Conservation (phyloP, 2,329 filamentous ascomycete genomes). For the Pseudogymnoascus destructans region DNA sequence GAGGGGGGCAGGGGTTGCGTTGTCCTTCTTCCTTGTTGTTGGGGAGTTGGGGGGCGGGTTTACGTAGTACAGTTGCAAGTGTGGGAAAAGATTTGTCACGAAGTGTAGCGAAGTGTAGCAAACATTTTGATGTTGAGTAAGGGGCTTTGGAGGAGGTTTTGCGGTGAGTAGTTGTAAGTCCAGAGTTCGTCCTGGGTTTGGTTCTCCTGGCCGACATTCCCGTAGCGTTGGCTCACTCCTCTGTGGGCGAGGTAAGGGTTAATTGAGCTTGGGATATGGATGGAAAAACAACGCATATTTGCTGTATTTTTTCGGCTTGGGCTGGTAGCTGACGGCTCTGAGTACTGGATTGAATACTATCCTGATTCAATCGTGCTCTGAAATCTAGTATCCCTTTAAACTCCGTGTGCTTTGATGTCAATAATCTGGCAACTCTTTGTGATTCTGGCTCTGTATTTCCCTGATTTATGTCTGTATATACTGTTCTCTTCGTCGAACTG, state of each 20-base stretch:
- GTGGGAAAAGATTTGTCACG: background rate
- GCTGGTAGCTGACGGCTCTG: background rate
- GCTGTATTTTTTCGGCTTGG: background rate
- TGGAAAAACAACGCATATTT: background rate
- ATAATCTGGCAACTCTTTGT: background rate
- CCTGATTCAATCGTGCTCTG: background rate
- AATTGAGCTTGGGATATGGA: background rate
- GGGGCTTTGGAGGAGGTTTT: background rate
- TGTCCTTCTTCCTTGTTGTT: background rate
- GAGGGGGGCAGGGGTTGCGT: background rate
- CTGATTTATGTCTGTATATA: background rate
- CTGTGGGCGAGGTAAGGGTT: background rate
- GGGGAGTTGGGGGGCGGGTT: background rate
- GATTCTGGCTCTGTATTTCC: background rate
- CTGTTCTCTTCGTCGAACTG: background rate
- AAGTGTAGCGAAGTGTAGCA: background rate
- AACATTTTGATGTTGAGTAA: background rate
- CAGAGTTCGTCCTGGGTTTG: background rate
- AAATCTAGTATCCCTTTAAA: background rate
- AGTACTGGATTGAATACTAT: background rate
- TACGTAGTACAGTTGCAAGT: background rate
- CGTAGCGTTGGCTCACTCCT: background rate
- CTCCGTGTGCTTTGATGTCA: background rate
- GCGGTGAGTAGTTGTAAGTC: background rate
- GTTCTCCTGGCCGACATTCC: background rate